Evolutionary conservation across 352 stramenopile species (phyloP).

Genomic region (Phytophthora brassicae): DNA sequence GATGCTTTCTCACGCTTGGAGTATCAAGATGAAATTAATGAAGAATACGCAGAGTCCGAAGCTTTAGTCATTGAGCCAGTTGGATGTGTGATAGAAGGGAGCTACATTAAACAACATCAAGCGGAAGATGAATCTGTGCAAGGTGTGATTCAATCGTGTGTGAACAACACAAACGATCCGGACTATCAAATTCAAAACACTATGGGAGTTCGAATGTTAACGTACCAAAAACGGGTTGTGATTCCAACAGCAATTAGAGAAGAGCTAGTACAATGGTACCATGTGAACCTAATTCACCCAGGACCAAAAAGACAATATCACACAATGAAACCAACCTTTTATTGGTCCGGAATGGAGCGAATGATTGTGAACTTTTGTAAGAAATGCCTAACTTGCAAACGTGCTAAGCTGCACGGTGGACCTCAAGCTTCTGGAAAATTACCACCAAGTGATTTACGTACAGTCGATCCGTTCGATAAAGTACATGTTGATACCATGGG

Average conservation of each 20-base stretch:
- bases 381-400: neutral
- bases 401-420: slow-evolving; percentile 1
- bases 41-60: no score
- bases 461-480: slow-evolving; percentile 7
- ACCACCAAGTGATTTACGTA: neutral
- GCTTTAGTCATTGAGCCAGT: no score
- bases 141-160: no score
- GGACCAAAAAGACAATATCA: slow-evolving; percentile 4
- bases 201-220: neutral
- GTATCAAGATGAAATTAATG: no score
- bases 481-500: slow-evolving; percentile 10
- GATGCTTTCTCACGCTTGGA: slow-evolving; percentile 2
- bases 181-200: no score
- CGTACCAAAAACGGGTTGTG: slow-evolving; percentile 1
- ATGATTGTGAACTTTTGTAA: neutral
- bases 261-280: slow-evolving; percentile 5
- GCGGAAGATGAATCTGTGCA: no score
- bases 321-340: neutral
- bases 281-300: neutral
- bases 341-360: slow-evolving; percentile 14
- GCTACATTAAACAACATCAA: no score
- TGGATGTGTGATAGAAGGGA: no score
- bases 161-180: no score
- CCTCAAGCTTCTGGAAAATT: slow-evolving; percentile 1
- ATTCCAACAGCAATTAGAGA: neutral